Evolutionary conservation across 495 filamentous ascomycete species (phyloP), one percentile per base, ranked within the genome.

Genomic region (Jackrogersella minutella): DNA sequence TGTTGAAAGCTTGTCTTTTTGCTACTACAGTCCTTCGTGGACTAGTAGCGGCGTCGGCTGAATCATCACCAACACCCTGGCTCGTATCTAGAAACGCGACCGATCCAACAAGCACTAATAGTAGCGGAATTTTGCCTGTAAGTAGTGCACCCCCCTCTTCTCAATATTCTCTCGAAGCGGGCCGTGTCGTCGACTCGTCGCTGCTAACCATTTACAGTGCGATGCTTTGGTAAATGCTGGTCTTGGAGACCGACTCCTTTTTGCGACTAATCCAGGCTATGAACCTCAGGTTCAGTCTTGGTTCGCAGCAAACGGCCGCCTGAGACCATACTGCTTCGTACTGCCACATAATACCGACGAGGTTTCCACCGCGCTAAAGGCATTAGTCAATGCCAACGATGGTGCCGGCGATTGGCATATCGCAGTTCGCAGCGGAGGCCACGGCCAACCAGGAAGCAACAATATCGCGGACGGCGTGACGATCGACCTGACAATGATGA

Each of bases 401-500:
- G 79, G 80, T 28, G 59, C 60, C 3, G 58, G 71, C 5, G 69
- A 76, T 34, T 81, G 77, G 64, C 68, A 74, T 19, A 79, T 85
- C 49, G 83, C 81, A 31, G 71, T 86, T 3, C 78, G 79, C 40
- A 77, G 81, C 44, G 82, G 81, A 30, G 82, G 84, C 17, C 83
- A 85, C 66, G 71, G 72, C 7, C 69, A 67, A 0, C 22, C 58
- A 2, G 69, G 75, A 24, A 69, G 54, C 36, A 79, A 74, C 58
- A 82, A 79, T 59, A 78, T 82, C 46, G 66, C 66, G 1, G 68
- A 76, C 24, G 84, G 83, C 1, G 78, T 85, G 5, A 84, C 81
- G 0, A 81, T 87, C 51, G 84, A 87, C 62, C 69, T 87, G 7
- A 74, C 66, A 21, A 59, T 63, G n/a, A 74, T 87, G 70, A 81